Base-by-base conservation (phyloP, 257 asterid species). In the Knoxia roxburghii region DNA sequence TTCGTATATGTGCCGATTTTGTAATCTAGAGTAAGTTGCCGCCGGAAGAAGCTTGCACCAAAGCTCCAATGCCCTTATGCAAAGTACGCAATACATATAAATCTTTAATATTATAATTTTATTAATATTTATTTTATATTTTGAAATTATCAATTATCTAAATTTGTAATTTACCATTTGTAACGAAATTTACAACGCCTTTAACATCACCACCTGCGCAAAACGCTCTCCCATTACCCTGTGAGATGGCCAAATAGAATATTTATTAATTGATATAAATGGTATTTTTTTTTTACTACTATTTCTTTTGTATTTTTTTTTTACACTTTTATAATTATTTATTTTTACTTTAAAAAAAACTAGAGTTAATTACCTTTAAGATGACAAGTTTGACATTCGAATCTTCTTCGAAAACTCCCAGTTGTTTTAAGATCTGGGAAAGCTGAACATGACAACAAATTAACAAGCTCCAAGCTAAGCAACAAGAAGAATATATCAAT, bases 51-150 rank as follows among this genome's bases (percentile, higher is more conserved):
- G 58, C 37, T 52, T 1, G 75, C 75, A 41, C 65, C 65, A 61
- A 35, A 62, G 3, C 69, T 62, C 75, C 75, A 71, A 61, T 71
- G 76, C 32, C 76, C 76, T n/a, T 69, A 15, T 46, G 6, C n/a
- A 46, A n/a, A n/a, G n/a, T n/a, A n/a, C n/a, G n/a, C n/a, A n/a
- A n/a, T n/a, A n/a, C n/a, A n/a, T n/a, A n/a, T n/a, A n/a, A n/a
- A 37, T 37, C 9, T 37, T 9, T 37, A 37, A 37, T 37, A n/a
- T n/a, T n/a, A 37, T 37, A 37, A 37, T 3, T 37, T 37, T 3
- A 37, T 37, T 37, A 37, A 37, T 37, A 37, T 37, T 37, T 37
- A 37, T 9, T 3, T 37, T 4, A 37, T 37, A 37, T 37, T 37
- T 37, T 37, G 4, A n/a, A n/a, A n/a, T n/a, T n/a, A n/a, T n/a